phyloP scores from a whole-genome alignment of 2,329 filamentous ascomycete species.

The Neonectria ditissima region DNA sequence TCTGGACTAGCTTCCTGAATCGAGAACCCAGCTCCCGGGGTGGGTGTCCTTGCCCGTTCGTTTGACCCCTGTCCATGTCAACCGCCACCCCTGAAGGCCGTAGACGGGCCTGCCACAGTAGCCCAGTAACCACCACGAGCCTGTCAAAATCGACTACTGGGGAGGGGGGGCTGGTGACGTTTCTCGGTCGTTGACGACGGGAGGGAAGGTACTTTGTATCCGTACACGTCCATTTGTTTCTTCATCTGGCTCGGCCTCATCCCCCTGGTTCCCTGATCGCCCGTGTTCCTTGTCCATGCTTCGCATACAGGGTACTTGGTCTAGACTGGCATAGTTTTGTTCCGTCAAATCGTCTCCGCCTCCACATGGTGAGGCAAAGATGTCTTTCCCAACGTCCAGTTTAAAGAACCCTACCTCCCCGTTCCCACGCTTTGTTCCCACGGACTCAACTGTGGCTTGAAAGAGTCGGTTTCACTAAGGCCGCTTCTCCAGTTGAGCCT shows the following conservation, averaged over 20 bases:
- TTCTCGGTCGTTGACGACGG: slow-evolving; percentile 43
- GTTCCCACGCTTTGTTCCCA: slow-evolving; percentile 42
- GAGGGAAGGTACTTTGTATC: slow-evolving; percentile 37
- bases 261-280: slow-evolving; percentile 46
- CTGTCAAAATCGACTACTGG: slow-evolving; percentile 41
- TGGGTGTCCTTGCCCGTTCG: slow-evolving; percentile 41
- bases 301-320: slow-evolving; percentile 46
- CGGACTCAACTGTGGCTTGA: slow-evolving; percentile 43
- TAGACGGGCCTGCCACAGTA: slow-evolving; percentile 31
- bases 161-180: slow-evolving; percentile 40
- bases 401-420: slow-evolving; percentile 41
- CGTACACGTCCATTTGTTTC: slow-evolving; percentile 43
- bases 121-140: slow-evolving; percentile 44
- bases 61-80: slow-evolving; percentile 43
- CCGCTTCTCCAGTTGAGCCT: slow-evolving; percentile 43
- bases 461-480: slow-evolving; percentile 45
- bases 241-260: slow-evolving; percentile 41
- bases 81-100: slow-evolving; percentile 40
- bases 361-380: slow-evolving; percentile 42
- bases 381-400: slow-evolving; percentile 29
- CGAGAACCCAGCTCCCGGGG: slow-evolving; percentile 41
- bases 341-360: slow-evolving; percentile 47
- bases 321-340: slow-evolving; percentile 44
- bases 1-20: slow-evolving; percentile 42
- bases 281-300: slow-evolving; percentile 46